Percentiles rank a stretch among this genome's conserved stretches.
These are phyloP conservation scores for Lichtheimia ramosa DNA, from an alignment of 371 early-diverging fungal species.

Conservation along the genomic window DNA sequence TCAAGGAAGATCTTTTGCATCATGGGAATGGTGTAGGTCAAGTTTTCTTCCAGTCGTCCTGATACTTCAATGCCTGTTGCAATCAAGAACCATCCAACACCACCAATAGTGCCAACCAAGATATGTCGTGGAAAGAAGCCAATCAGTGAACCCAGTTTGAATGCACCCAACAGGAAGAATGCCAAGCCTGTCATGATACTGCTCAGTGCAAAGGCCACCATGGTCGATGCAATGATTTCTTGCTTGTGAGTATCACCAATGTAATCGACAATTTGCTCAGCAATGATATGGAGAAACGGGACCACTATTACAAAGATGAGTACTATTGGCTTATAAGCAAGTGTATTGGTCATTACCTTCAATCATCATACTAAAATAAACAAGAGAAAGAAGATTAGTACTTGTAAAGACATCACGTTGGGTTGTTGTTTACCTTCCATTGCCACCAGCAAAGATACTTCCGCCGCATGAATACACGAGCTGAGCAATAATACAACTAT, in stretches of 20 bases:
- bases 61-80: slow-evolving; percentile 92
- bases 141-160: slow-evolving; percentile 78
- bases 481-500: slow-evolving; percentile 81
- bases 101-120: slow-evolving; percentile 94
- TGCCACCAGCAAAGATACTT: slow-evolving; percentile 88
- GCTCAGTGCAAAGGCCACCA: slow-evolving; percentile 85
- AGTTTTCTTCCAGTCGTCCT: slow-evolving; percentile 57
- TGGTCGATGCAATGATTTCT: slow-evolving; percentile 82
- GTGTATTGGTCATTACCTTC: slow-evolving; percentile 5
- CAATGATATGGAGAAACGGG: slow-evolving; percentile 32
- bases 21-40: slow-evolving; percentile 53
- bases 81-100: slow-evolving; percentile 92
- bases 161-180: slow-evolving; percentile 84
- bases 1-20: slow-evolving; percentile 59
- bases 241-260: slow-evolving; percentile 62
- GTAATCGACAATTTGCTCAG: slow-evolving; percentile 63
- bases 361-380: slow-evolving; percentile 8
- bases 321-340: too few species aligned
- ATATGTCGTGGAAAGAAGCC: slow-evolving; percentile 96
- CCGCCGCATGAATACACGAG: slow-evolving; percentile 82
- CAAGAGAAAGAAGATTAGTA: not conserved
- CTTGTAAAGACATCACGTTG: too few species aligned
- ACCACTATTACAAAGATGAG: not conserved
- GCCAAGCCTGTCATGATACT: slow-evolving; percentile 85
- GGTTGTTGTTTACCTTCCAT: slow-evolving; percentile 60